Evolutionary conservation across 2,329 filamentous ascomycete genomes (phyloP).

Genomic region (Sporothrix pseudoabietina): DNA sequence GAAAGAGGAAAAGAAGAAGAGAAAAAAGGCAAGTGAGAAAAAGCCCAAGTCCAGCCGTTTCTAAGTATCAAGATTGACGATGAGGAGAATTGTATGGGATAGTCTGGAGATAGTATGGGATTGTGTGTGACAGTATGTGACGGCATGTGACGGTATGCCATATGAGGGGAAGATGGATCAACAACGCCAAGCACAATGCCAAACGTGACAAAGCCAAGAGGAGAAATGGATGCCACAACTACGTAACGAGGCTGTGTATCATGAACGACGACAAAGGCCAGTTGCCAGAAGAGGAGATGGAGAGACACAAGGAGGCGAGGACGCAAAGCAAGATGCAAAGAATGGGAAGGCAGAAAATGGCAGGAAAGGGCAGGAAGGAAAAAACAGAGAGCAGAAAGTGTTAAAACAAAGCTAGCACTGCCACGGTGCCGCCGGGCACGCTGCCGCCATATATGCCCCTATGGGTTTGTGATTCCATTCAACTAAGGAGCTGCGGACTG

Average conservation of each 20-base stretch:
- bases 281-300: constrained; percentile 3
- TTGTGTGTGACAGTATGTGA: background rate
- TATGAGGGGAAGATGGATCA: background rate
- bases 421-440: constrained; percentile 14
- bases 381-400: background rate
- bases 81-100: background rate
- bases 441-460: constrained; percentile 26
- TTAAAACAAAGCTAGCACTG: constrained; percentile 21
- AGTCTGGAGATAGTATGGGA: background rate
- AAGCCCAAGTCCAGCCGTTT: constrained; percentile 9
- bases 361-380: background rate
- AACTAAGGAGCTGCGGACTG: background rate
- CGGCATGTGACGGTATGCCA: background rate
- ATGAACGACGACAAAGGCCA: constrained; percentile 6
- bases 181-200: constrained; percentile 2
- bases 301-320: too few relatives aligned
- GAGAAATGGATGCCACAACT: background rate
- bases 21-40: background rate
- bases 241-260: constrained; percentile 17
- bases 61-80: constrained; percentile 8
- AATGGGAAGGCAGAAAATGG: background rate
- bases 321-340: background rate
- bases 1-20: background rate
- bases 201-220: constrained; percentile 19
- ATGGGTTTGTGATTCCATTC: constrained; percentile 24